A percentile compares a stretch with the other conserved stretches of the same genome.
Evolutionary conservation across 2,329 filamentous ascomycete genomes (phyloP).

Genomic region (Pseudogymnoascus destructans): DNA sequence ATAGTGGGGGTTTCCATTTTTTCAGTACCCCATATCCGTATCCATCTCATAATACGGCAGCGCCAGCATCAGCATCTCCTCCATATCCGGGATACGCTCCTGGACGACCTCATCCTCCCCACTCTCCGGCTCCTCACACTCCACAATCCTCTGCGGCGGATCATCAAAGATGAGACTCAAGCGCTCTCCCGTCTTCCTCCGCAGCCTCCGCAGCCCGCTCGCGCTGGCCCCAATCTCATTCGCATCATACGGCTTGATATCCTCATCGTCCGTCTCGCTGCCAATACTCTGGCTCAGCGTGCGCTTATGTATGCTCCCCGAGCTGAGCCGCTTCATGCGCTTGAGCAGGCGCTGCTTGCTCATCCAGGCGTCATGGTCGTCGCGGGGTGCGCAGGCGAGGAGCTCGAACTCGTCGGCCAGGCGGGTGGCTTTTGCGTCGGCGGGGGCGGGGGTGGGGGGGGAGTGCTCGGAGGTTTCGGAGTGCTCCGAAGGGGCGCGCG

Average conservation of each 20-base stretch:
- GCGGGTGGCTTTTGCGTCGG: constrained; percentile 15
- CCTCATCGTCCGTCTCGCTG: constrained; percentile 26
- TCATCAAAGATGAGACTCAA: constrained; percentile 26
- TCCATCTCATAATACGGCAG: neutral
- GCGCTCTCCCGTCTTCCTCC: constrained; percentile 24
- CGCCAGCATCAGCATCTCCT: constrained; percentile 6
- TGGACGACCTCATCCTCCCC: constrained; percentile 18
- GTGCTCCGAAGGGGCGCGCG: constrained; percentile 12
- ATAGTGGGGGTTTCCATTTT: neutral
- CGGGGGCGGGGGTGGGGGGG: constrained; percentile 17
- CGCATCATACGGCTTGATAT: constrained; percentile 22
- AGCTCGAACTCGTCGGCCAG: constrained; percentile 10
- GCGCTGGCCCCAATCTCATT: constrained; percentile 21
- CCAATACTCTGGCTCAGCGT: constrained; percentile 25
- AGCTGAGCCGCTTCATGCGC: constrained; percentile 22
- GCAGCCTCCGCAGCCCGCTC: constrained; percentile 22
- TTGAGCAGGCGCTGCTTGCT: constrained; percentile 18
- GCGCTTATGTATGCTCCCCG: constrained; percentile 23
- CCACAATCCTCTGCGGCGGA: constrained; percentile 24
- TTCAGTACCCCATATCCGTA: neutral
- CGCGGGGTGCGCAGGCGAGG: neutral
- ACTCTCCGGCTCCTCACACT: constrained; percentile 25
- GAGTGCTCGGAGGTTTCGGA: constrained; percentile 11
- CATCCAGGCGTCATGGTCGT: constrained; percentile 19
- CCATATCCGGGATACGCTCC: neutral